phyloP scores from a whole-genome alignment of 2,329 filamentous ascomycete species.

The Fusarium foetens region DNA sequence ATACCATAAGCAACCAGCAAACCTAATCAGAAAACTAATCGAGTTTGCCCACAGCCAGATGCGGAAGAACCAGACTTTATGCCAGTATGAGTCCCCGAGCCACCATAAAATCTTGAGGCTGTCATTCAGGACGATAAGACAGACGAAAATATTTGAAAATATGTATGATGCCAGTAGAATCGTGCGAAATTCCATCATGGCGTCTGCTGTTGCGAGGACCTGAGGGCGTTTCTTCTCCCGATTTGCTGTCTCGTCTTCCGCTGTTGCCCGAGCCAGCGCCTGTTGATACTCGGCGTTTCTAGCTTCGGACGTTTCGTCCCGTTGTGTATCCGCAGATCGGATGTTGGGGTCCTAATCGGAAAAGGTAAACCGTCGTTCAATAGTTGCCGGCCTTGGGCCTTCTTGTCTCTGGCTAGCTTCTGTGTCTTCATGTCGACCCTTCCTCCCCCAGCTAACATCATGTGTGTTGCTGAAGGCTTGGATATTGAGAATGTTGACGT shows the following conservation, averaged over 20 bases:
- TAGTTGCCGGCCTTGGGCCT: not conserved
- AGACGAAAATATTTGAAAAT: constrained; percentile 4
- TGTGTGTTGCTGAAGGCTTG: constrained; percentile 12
- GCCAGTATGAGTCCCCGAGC: not conserved
- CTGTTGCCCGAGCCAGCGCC: not conserved
- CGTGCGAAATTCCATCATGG: constrained; percentile 13
- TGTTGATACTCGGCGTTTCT: not conserved
- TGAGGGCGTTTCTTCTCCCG: not conserved
- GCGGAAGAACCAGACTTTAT: constrained; percentile 8
- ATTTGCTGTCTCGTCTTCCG: accelerated
- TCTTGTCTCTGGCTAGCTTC: not conserved
- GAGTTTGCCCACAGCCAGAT: constrained; percentile 3
- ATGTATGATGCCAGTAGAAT: constrained; percentile 2
- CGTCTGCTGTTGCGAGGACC: not conserved
- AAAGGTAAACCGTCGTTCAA: not conserved
- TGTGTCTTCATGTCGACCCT: not conserved
- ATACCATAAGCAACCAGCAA: not conserved
- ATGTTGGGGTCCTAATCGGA: not conserved
- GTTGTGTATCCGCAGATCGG: not conserved
- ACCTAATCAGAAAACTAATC: not conserved
- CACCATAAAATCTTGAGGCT: not conserved
- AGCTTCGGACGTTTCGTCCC: not conserved
- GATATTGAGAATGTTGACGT: constrained; percentile 10
- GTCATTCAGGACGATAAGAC: not conserved
- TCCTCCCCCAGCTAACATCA: constrained; percentile 8